Conservation (phyloP, 2,329 filamentous ascomycete genomes). For the Xylariaceae sp. region DNA sequence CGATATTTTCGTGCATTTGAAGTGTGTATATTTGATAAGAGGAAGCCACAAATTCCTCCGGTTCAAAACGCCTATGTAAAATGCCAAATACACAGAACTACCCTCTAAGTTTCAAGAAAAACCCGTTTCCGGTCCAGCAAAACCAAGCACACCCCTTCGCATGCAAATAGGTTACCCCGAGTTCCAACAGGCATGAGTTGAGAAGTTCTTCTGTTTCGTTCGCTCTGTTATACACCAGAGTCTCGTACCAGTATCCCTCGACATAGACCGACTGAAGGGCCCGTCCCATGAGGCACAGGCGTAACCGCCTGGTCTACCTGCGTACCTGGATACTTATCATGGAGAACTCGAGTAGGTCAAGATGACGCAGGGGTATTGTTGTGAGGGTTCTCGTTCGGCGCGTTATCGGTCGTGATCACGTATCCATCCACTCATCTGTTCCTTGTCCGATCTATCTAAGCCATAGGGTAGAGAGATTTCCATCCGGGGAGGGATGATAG, state of each 20-base stretch:
- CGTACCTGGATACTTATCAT: constrained; percentile 7
- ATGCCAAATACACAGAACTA: no score
- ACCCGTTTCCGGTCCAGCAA: not conserved
- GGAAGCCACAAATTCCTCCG: not conserved
- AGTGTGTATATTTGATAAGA: constrained; percentile 2
- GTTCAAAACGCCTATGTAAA: not conserved
- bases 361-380: not conserved
- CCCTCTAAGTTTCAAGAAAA: not conserved
- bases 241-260: constrained; percentile 16
- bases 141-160: not conserved
- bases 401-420: constrained; percentile 19
- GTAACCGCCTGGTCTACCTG: not conserved
- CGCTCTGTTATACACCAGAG: not conserved
- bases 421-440: constrained; percentile 17
- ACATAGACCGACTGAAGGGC: not conserved
- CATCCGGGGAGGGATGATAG: not conserved
- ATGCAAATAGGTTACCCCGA: constrained; percentile 2
- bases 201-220: constrained; percentile 11
- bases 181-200: constrained; percentile 11
- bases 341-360: not conserved
- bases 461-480: not conserved
- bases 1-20: not conserved
- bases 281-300: not conserved
- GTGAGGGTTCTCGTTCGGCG: not conserved
- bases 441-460: not conserved